Evolutionary conservation across 176 grass and related monocot genomes (phyloP).

Genomic region (Rhynchospora tenuis): DNA sequence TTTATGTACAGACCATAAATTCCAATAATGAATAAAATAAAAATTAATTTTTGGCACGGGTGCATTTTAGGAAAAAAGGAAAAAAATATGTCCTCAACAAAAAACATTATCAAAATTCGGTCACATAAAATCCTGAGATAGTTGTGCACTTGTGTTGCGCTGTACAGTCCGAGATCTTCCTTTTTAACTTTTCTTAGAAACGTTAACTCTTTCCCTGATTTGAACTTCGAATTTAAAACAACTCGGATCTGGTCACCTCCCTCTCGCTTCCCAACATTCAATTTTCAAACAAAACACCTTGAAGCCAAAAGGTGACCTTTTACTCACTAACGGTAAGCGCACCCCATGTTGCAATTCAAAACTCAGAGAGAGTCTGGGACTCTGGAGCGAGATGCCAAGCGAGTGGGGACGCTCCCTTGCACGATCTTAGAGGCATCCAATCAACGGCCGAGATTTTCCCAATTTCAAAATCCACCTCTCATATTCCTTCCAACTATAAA

Average conservation of each 20-base stretch:
- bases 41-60: too few species aligned
- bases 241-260: constrained; percentile 22
- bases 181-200: constrained; percentile 12
- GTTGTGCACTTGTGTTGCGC: neutral
- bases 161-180: constrained; percentile 9
- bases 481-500: neutral
- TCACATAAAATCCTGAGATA: neutral
- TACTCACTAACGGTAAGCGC: neutral
- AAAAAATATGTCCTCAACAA: too few species aligned
- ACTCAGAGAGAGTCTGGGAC: neutral
- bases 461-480: constrained; percentile 1
- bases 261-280: neutral
- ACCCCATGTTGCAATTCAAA: neutral
- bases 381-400: neutral
- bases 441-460: neutral
- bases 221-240: constrained; percentile 28
- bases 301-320: neutral
- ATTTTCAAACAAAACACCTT: constrained; percentile 1
- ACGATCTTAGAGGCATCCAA: neutral
- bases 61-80: too few species aligned
- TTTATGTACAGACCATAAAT: too few species aligned
- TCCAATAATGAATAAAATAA: too few species aligned
- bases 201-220: neutral
- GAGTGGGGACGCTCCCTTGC: constrained; percentile 2
- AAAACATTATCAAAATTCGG: neutral